Evolutionary conservation across 202 grass and related monocot species (phyloP), one percentile per base, ranked within the genome.

Genomic region (Thinopyrum obtusiflorum): DNA sequence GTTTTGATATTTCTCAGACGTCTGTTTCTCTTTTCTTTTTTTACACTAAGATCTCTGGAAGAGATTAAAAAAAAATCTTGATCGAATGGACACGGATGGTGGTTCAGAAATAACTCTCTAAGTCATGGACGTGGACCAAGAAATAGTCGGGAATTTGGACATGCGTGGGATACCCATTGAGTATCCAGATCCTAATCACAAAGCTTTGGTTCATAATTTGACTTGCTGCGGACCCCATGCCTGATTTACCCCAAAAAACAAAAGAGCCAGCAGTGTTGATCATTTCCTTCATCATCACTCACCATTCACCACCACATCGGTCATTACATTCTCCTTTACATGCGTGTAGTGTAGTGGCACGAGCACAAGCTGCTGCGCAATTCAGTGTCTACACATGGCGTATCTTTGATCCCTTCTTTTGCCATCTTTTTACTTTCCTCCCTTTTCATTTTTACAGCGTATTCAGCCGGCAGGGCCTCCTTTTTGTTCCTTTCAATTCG

Each of bases 401-500:
- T 8, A 80, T 65, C 61, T 80, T 65, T 80, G 7, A 27, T 20
- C 60, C 25, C 1, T 2, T 65, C 24, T 80, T 65, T 78, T n/a
- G 13, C 40, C 77, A 80, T 44, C 61, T 65, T 65, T 65, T 80
- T 80, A n/a, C 37, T 80, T 65, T 65, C 4, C 3, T 26, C 57
- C 5, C 10, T 63, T 17, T 61, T 2, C 11, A 4, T 51, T 62
- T 46, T 80, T 47, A 65, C 61, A 47, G 61, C 55, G 1, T 35
- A 35, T 69, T 69, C 66, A 6, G 68, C 21, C 36, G 23, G 77
- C 77, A 64, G 59, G 35, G 59, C 15, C 36, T 31, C 36, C 25
- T 44, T 79, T 79, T 65, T 42, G 59, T 79, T 47, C 77, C 77
- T 65, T 29, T 80, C 77, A 42, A 46, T 49, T 73, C 70, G 7